A percentile compares a stretch with the other conserved stretches of the same genome.
Evolutionary conservation across 2,329 filamentous ascomycete species (phyloP).

Genomic region (Talaromyces atroroseus): DNA sequence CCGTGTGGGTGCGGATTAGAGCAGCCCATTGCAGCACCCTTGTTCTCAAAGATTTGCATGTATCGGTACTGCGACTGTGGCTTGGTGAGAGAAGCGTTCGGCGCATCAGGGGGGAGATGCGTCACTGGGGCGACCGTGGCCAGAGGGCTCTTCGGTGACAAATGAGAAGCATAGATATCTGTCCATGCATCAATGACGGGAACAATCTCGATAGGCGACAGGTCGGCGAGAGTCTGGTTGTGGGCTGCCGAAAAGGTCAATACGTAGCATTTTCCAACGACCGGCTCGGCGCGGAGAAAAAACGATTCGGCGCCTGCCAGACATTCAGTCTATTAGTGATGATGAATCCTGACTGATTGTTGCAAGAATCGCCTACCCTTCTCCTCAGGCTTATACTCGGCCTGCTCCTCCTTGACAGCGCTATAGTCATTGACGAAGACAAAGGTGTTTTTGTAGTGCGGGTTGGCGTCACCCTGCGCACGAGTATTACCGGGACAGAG

Average conservation of each 20-base stretch:
- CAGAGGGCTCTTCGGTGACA: slow-evolving; percentile 67
- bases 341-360: not conserved
- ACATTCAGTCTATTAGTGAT: not conserved
- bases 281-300: slow-evolving; percentile 75
- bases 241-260: slow-evolving; percentile 89
- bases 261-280: slow-evolving; percentile 95
- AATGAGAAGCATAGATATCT: slow-evolving; percentile 75
- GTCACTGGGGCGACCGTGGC: slow-evolving; percentile 42
- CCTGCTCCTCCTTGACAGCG: slow-evolving; percentile 89
- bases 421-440: slow-evolving; percentile 98
- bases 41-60: slow-evolving; percentile 99
- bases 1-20: slow-evolving; percentile 98
- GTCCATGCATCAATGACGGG: slow-evolving; percentile 89
- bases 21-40: slow-evolving; percentile 95
- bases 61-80: slow-evolving; percentile 79
- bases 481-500: slow-evolving; percentile 87
- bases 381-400: slow-evolving; percentile 61
- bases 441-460: slow-evolving; percentile 79
- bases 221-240: slow-evolving; percentile 87
- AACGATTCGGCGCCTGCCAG: slow-evolving; percentile 62
- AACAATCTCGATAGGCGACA: slow-evolving; percentile 68
- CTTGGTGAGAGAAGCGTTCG: slow-evolving; percentile 40
- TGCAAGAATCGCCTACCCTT: slow-evolving; percentile 32
- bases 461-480: slow-evolving; percentile 80
- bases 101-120: slow-evolving; percentile 43